These are phyloP conservation scores for Lindgomyces ingoldianus DNA, from an alignment of 495 filamentous ascomycete genomes.

Conservation along the genomic window DNA sequence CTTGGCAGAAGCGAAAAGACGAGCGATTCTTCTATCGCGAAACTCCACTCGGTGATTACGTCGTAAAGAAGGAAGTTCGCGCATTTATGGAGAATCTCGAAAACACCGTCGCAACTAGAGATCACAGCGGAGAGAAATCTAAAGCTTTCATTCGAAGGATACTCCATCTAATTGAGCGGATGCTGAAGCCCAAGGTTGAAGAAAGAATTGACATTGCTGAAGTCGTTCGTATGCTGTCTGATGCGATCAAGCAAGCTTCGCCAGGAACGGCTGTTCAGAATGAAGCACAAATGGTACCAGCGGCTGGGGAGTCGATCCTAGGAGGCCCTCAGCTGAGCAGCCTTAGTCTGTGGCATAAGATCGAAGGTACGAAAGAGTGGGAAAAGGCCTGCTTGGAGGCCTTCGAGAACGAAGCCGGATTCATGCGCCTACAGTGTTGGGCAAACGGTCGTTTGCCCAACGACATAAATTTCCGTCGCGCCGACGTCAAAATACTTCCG, in stretches of 20 bases:
- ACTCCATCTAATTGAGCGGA: conserved; percentile 6
- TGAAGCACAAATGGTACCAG: neutral
- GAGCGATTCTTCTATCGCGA: conserved; percentile 8
- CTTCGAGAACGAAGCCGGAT: conserved; percentile 10
- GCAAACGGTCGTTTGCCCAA: neutral
- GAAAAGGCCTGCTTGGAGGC: neutral
- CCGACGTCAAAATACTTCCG: conserved; percentile 6
- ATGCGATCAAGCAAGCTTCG: conserved; percentile 7
- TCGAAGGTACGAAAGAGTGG: neutral
- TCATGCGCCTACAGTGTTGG: conserved; percentile 6
- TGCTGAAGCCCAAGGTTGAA: conserved; percentile 11
- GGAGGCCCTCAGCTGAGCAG: conserved; percentile 11
- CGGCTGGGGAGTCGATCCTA: neutral
- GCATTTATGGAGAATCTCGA: conserved; percentile 11
- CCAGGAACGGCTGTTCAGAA: neutral
- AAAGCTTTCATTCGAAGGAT: conserved; percentile 6
- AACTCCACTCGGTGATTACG: neutral
- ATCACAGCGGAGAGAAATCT: conserved; percentile 4
- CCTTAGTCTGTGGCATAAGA: conserved; percentile 11
- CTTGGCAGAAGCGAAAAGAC: neutral
- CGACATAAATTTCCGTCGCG: conserved; percentile 3
- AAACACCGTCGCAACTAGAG: neutral
- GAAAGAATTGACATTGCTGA: conserved; percentile 18
- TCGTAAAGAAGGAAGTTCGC: conserved; percentile 6
- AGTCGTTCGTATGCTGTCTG: conserved; percentile 7